A percentile compares a stretch with the other conserved stretches of the same genome.
These are phyloP conservation scores for Pyricularia grisea DNA, from an alignment of 2,329 filamentous ascomycete genomes.

Conservation along the genomic window DNA sequence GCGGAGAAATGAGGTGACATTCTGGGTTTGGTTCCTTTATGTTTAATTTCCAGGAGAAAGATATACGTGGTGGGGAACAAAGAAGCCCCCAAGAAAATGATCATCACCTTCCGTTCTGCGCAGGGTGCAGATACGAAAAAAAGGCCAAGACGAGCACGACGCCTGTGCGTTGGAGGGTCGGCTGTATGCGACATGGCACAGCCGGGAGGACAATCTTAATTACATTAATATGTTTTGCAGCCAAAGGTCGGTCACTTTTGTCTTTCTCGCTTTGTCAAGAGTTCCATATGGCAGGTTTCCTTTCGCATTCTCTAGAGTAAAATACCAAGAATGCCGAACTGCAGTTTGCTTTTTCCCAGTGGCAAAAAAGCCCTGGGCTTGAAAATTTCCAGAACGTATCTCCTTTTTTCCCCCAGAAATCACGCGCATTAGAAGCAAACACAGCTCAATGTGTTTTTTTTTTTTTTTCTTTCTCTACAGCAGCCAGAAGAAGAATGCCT, in stretches of 20 bases:
- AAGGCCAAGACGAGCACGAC: background rate
- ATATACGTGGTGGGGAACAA: background rate
- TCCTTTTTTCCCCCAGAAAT: background rate
- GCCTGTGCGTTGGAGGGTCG: too few relatives aligned
- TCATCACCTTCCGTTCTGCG: background rate
- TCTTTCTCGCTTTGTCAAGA: background rate
- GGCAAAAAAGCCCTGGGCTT: too few relatives aligned
- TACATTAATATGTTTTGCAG: background rate
- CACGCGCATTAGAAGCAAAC: background rate
- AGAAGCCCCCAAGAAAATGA: background rate
- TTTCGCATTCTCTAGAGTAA: too few relatives aligned
- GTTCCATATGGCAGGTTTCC: too few relatives aligned
- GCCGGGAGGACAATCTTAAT: background rate
- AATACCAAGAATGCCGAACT: too few relatives aligned
- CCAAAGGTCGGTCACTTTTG: background rate
- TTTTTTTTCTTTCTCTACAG: background rate
- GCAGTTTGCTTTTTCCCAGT: too few relatives aligned
- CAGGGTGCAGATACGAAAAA: background rate
- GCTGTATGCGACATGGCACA: background rate
- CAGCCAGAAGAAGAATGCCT: background rate
- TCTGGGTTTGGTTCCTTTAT: background rate
- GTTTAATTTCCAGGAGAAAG: background rate
- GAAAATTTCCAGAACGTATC: background rate
- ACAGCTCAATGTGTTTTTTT: background rate
- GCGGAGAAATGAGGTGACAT: background rate